Base-by-base conservation (phyloP, 768 basidiomycete species). In the Tylopilus plumbeoviolaceoides region DNA sequence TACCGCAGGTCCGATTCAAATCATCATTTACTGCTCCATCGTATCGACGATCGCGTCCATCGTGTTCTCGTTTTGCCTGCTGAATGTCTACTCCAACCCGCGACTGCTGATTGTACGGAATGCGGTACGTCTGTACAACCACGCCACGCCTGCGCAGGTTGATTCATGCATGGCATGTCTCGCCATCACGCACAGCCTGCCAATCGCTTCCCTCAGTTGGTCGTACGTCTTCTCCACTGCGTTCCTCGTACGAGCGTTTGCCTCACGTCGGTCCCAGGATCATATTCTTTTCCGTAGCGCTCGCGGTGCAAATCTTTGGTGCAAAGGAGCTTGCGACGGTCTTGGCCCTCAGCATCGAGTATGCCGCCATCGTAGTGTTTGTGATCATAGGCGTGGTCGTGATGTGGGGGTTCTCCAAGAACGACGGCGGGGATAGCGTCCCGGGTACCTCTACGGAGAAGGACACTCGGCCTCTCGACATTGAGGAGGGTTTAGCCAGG, bases 171-270 rank as follows among this genome's bases (percentile, higher is more conserved):
- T 60, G 45, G 35, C 46, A 1, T 44, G 46, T 7, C 44, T 60
- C 36, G 48, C 59, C 3, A 58, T 62, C 21, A 57, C 51, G 4
- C 59, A 60, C 30, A 46, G 51, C 27, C 60, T 60, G 5, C 60
- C 59, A 0, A 42, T 50, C 7, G 56, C 60, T 7, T 48, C 36
- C 6, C 51, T 58, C 15, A 30, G 48, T 21, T 61, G 59, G 56
- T 58, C 60, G 60, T 62, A 46, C 14, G 56, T 58, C 35, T 11
- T 40, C 15, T 44, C 10, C 1, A n/a, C 25, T 12, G 7, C 21
- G 2, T 23, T 7, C 3, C 18, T 14, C 12, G 15, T 31, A 10
- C 42, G 11, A 6, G 12, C 21, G 17, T 41, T 28, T 21, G 35
- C 7, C 14, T 25, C 7, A 31, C 3, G 15, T 25, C 8, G 31